Base-by-base conservation (phyloP, 208 protist species). In the Angomonas deanei region DNA sequence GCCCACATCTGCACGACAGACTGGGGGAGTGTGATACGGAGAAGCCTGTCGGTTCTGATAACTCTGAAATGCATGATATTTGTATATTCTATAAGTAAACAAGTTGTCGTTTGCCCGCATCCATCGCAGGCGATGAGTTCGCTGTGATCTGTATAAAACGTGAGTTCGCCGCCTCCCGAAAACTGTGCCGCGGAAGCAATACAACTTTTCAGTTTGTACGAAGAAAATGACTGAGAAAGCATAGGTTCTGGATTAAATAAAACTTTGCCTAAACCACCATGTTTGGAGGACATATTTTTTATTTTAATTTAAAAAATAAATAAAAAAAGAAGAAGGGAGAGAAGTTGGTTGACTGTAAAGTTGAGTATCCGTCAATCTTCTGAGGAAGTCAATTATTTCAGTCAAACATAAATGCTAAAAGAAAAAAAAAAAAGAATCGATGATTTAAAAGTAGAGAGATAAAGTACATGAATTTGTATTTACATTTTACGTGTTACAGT, bases 61-160 rank as follows among this genome's bases (percentile, higher is more conserved):
- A 91, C 78, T n/a, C 82, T 78, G 60, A 91, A 90, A 42, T 92
- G 82, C 15, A 77, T n/a, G n/a, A 92, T 61, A 15, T 39, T 65
- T 13, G 79, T 76, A 59, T 88, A 94, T 33, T 68, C 60, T 39
- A 94, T 76, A 24, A 56, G 57, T 28, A 94, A 64, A 10, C 84
- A 80, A 1, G 84, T 75, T 11, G 84, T 92, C 31, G 61, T 58
- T 47, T 80, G 58, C 26, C 78, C 82, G 0, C 70, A 60, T 10
- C 46, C 78, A 36, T 89, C 82, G 8, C 56, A 32, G 0, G 80
- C 84, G 15, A 69, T 66, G 5, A 94, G 73, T 67, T 94, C 84
- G 5, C 73, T 71, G 55, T 82, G 68, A 61, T 60, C 48, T 54
- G 78, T 61, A 63, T 86, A 88, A 58, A 94, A 94, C 52, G 67